Base-by-base conservation (phyloP, 2,329 filamentous ascomycete species). In the Penicillium capsulatum region DNA sequence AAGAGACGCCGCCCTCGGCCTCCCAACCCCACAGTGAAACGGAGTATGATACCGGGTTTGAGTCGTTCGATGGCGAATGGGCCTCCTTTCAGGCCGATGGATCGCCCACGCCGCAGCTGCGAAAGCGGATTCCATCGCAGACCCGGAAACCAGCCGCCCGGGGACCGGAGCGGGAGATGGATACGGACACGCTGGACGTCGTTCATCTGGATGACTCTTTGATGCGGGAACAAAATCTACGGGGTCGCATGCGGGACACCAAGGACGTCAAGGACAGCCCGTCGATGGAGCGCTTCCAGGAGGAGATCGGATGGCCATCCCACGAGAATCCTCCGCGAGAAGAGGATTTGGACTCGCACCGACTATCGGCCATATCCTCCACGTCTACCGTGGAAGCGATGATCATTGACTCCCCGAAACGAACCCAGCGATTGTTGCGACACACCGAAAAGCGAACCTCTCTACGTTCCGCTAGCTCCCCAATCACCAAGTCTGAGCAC, bases 51-150 rank as follows among this genome's bases (percentile, higher is more conserved):
- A 73, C 76, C 34, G 42, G 49, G 11, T 78, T 78, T 50, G 64
- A 68, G 44, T 68, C 68, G 38, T 80, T 79, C 58, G 79, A 83
- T 54, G 78, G 77, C 29, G 74, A 77, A 57, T 83, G 77, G 77
- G 67, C 41, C 14, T 37, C 45, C 20, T 45, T 34, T 17, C 34
- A 35, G 24, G 28, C 27, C 10, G 48, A 52, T 17, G 44, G 27
- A 14, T 52, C 46, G 17, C 48, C 49, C 14, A 51, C 45, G 27
- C 36, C 47, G 24, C 34, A 40, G 14, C 36, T 29, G 6, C 43
- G 40, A 30, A 50, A 47, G 20, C 35, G 31, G 30, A 48, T 42
- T 19, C 34, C 30, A 3, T 34, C 34, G 20, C 30, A 44, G 28
- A 32, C 37, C 10, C 37, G 36, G 11, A 31, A 31, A 13, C 30